These are phyloP conservation scores for Musa troglodytarum DNA, from an alignment of 176 grass and related monocot genomes.

Conservation along the genomic window DNA sequence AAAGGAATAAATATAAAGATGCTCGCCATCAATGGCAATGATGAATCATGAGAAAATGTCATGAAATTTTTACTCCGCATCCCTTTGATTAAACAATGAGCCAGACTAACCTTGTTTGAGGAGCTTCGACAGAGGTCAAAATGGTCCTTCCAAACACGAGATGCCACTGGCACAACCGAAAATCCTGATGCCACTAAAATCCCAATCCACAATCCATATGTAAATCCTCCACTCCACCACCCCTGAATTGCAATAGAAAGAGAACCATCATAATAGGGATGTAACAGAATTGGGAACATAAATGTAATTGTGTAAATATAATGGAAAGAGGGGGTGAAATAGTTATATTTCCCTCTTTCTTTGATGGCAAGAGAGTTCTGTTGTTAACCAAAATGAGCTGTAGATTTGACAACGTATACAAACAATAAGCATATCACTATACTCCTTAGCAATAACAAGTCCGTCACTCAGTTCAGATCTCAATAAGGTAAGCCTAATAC, in stretches of 20 bases:
- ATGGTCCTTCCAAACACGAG: constrained; percentile 65
- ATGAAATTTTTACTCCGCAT: not conserved
- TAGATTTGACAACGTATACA: not conserved
- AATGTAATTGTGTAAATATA: not conserved
- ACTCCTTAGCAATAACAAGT: not conserved
- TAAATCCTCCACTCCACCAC: constrained; percentile 85
- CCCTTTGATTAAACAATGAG: not conserved
- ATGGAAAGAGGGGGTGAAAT: not conserved
- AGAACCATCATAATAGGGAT: not conserved
- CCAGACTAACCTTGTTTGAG: constrained; percentile 47
- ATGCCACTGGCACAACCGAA: constrained; percentile 65
- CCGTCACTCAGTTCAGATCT: not conserved
- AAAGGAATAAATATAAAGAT: not conserved
- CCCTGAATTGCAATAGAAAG: constrained; percentile 40
- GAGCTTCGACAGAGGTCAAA: constrained; percentile 48
- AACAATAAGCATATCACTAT: not conserved
- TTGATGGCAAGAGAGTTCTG: not conserved
- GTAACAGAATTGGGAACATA: not conserved
- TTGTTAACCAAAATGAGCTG: not conserved
- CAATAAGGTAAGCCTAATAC: not conserved
- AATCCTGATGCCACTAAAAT: constrained; percentile 81
- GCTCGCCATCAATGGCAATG: not conserved
- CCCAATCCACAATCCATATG: constrained; percentile 95
- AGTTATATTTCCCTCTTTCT: no score
- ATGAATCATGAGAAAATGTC: not conserved